phyloP scores from a whole-genome alignment of 73 alveolate species.

The Breviolum minutum region DNA sequence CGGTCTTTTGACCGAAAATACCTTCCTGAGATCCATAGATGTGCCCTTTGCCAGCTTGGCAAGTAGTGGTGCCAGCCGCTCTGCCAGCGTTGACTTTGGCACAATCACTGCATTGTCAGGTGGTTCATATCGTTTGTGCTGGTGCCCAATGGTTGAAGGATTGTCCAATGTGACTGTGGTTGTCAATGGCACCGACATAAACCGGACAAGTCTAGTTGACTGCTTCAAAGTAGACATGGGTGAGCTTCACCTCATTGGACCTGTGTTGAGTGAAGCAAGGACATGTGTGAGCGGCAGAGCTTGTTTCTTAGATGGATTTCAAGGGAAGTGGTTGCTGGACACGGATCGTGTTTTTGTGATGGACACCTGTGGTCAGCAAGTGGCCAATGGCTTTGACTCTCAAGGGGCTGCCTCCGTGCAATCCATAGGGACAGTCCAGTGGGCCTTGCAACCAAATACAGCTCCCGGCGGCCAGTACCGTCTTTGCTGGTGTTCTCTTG shows the following conservation, averaged over 20 bases:
- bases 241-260: not conserved
- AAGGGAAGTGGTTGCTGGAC: slow-evolving; percentile 9
- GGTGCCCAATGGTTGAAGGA: slow-evolving; percentile 57
- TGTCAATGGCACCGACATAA: no score
- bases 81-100: slow-evolving; percentile 4
- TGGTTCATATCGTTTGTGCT: slow-evolving; percentile 10
- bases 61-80: slow-evolving; percentile 12
- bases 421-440: slow-evolving; percentile 7
- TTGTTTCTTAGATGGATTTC: slow-evolving; percentile 40
- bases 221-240: slow-evolving; percentile 10
- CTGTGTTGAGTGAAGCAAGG: not conserved
- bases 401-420: not conserved
- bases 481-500: no score
- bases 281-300: slow-evolving; percentile 42
- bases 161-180: no score
- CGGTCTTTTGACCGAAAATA: slow-evolving; percentile 7
- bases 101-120: not conserved
- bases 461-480: no score
- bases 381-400: slow-evolving; percentile 22
- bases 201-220: not conserved
- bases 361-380: not conserved
- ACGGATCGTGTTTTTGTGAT: not conserved
- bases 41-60: not conserved
- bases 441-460: slow-evolving; percentile 23
- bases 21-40: not conserved